phyloP scores from a whole-genome alignment of 352 stramenopile species.

The Phytophthora fragariae region DNA sequence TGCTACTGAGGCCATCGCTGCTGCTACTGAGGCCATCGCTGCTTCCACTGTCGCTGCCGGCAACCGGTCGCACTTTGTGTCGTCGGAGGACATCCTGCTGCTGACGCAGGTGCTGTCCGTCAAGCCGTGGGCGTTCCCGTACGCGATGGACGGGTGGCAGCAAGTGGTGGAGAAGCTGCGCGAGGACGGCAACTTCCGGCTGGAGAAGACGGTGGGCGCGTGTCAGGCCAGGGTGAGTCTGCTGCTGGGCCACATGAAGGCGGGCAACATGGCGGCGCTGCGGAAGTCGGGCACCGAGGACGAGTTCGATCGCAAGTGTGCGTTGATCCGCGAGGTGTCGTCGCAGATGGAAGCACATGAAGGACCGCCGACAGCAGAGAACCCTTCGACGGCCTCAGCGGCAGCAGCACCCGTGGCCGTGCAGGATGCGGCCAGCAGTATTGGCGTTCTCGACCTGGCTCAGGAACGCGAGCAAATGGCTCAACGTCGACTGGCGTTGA shows the following conservation, averaged over 20 bases:
- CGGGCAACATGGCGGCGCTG: constrained; percentile 31
- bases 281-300: constrained; percentile 37
- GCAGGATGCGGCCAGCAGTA: neutral
- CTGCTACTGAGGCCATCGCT: too few relatives aligned
- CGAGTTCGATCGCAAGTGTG: constrained; percentile 32
- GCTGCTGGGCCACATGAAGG: constrained; percentile 31
- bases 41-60: neutral
- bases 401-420: neutral
- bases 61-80: constrained; percentile 37
- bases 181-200: constrained; percentile 12
- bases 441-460: neutral
- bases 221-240: constrained; percentile 35
- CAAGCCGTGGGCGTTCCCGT: constrained; percentile 36
- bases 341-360: constrained; percentile 9
- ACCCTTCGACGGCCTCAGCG: neutral
- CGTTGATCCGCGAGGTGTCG: constrained; percentile 27
- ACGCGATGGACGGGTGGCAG: constrained; percentile 42
- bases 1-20: too few relatives aligned
- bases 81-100: constrained; percentile 41
- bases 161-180: constrained; percentile 29
- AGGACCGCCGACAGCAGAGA: neutral
- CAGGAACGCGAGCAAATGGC: constrained; percentile 22
- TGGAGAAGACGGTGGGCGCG: constrained; percentile 41
- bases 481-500: constrained; percentile 32
- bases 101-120: constrained; percentile 29